Conservation (phyloP, 495 filamentous ascomycete species). For the Aspergillus bridgeri region DNA sequence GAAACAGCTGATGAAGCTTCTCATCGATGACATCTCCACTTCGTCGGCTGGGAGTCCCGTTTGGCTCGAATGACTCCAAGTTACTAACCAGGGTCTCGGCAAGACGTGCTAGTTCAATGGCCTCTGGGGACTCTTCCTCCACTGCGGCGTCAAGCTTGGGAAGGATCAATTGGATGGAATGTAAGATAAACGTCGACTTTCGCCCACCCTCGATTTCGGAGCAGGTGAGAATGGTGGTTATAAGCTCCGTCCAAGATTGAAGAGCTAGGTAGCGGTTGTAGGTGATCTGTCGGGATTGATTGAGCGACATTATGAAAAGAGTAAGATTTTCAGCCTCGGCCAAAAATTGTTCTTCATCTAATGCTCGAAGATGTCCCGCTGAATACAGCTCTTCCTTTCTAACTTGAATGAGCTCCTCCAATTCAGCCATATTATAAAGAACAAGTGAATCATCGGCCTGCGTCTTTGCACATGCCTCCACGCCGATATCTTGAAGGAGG, state of each 20-base stretch:
- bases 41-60: constrained; percentile 42
- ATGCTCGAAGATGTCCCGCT: constrained; percentile 46
- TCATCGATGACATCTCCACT: constrained; percentile 77
- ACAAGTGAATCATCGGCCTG: constrained; percentile 43
- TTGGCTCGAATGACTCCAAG: constrained; percentile 55
- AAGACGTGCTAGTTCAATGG: constrained; percentile 70
- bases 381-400: constrained; percentile 51
- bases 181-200: constrained; percentile 72
- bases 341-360: constrained; percentile 55
- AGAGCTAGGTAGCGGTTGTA: constrained; percentile 61
- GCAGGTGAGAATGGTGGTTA: constrained; percentile 72
- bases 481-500: constrained; percentile 58
- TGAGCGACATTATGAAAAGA: constrained; percentile 63
- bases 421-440: constrained; percentile 54
- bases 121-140: constrained; percentile 58
- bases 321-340: constrained; percentile 55
- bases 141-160: constrained; percentile 77
- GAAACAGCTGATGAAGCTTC: constrained; percentile 86
- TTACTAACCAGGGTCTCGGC: constrained; percentile 72
- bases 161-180: constrained; percentile 77
- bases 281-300: constrained; percentile 58
- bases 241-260: constrained; percentile 74
- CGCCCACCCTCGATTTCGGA: constrained; percentile 66
- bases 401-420: constrained; percentile 60
- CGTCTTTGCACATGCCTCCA: constrained; percentile 54